Conservation (phyloP, 371 early-diverging fungal species). For the Circinella umbellata region DNA sequence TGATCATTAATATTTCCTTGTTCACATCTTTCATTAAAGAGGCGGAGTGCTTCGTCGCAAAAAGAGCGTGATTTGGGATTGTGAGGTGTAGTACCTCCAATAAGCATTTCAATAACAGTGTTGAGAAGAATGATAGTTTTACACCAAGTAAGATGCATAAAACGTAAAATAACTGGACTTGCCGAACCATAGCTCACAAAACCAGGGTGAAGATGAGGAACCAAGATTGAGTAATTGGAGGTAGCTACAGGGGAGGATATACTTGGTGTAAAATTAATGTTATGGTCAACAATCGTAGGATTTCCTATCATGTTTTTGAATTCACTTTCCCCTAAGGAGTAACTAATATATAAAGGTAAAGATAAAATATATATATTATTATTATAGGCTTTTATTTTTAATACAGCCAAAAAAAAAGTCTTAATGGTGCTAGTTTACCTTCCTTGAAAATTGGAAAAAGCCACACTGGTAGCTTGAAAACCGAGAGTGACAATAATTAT, state of each 20-base stretch:
- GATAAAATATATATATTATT: neutral
- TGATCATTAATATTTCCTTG: no score
- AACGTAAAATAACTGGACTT: neutral
- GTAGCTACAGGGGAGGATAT: neutral
- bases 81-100: neutral
- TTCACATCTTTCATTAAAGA: no score
- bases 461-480: neutral
- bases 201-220: conserved; percentile 5
- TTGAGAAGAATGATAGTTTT: neutral
- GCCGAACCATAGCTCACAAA: conserved; percentile 13
- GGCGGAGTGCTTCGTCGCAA: no score
- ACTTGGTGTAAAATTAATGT: neutral
- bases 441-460: neutral
- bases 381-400: neutral
- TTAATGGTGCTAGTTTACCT: neutral
- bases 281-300: neutral
- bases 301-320: neutral
- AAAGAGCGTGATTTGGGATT: neutral
- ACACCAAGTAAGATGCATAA: conserved; percentile 2
- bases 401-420: neutral
- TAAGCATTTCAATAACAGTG: neutral
- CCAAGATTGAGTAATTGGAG: neutral
- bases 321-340: neutral
- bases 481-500: neutral
- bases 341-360: neutral